Percentiles rank a stretch among this genome's conserved stretches.
Conservation (phyloP, 768 basidiomycete species). For the Auriscalpium vulgare region DNA sequence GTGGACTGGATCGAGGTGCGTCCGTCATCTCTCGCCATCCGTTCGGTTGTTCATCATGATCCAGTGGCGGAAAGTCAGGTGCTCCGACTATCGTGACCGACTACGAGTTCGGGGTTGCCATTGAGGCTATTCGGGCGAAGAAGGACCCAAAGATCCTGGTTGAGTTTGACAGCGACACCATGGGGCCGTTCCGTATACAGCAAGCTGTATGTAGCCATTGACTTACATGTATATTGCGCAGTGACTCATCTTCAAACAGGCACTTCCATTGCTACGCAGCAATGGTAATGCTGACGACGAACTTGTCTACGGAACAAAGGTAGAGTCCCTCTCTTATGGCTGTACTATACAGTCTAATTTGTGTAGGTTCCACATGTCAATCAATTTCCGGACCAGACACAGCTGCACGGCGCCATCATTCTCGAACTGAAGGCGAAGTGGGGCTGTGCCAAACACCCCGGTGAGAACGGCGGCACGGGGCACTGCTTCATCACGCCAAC, state of each 20-base stretch:
- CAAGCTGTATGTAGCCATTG: neutral
- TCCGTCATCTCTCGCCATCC: neutral
- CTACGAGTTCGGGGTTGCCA: neutral
- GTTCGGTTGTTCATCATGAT: neutral
- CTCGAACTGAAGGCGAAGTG: neutral
- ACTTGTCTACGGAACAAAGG: neutral
- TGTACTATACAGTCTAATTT: neutral
- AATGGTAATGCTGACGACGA: neutral
- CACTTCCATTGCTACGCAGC: too few species aligned
- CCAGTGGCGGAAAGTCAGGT: neutral
- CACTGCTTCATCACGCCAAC: neutral
- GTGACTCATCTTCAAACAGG: too few species aligned
- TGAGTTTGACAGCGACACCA: neutral
- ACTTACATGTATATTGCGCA: neutral
- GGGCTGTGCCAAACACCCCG: neutral
- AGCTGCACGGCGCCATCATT: slow-evolving; percentile 1
- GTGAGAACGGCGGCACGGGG: slow-evolving; percentile 1
- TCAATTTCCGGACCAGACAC: neutral
- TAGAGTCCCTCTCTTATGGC: neutral
- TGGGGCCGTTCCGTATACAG: neutral
- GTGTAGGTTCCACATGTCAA: slow-evolving; percentile 1
- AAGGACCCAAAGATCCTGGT: neutral
- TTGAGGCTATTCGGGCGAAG: neutral
- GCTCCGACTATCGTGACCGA: slow-evolving; percentile 1
- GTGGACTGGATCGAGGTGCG: slow-evolving; percentile 2